phyloP scores from a whole-genome alignment of 78 protist genomes.

The Dictyostelium firmibasis region DNA sequence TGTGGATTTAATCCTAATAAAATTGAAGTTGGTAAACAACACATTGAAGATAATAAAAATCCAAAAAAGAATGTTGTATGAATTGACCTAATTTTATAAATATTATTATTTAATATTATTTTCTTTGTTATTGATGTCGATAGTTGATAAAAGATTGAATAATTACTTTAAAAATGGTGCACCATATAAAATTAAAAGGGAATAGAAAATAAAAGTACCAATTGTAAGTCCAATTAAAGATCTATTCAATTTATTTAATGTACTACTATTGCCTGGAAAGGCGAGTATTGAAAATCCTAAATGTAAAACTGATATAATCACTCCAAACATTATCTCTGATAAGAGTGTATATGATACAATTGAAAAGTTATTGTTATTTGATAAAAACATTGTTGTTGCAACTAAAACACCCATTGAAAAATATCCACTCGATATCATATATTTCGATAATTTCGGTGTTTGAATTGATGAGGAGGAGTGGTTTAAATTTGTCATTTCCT shows the following conservation, averaged over 20 bases:
- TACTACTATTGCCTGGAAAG: neutral
- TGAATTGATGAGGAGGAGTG: neutral
- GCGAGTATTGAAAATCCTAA: conserved; percentile 25
- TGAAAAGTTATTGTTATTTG: neutral
- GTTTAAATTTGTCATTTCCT: neutral
- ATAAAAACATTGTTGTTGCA: neutral
- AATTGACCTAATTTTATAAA: conserved; percentile 2
- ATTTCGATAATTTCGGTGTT: neutral
- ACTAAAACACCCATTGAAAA: neutral
- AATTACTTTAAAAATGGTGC: conserved; percentile 54
- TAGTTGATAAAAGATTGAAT: too few species aligned
- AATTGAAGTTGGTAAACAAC: conserved; percentile 48
- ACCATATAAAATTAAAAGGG: conserved; percentile 45
- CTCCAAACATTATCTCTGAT: neutral
- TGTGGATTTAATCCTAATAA: conserved; percentile 67
- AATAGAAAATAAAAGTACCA: conserved; percentile 44
- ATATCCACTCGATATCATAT: neutral
- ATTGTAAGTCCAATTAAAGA: conserved; percentile 22
- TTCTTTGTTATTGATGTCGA: too few species aligned
- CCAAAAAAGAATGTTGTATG: conserved; percentile 49
- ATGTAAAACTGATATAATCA: neutral
- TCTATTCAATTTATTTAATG: conserved; percentile 10
- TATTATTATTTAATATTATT: neutral
- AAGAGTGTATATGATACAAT: conserved; percentile 11
- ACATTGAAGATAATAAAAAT: conserved; percentile 57